Base-by-base conservation (phyloP, 495 filamentous ascomycete genomes). In the Aspergillus hancockii region DNA sequence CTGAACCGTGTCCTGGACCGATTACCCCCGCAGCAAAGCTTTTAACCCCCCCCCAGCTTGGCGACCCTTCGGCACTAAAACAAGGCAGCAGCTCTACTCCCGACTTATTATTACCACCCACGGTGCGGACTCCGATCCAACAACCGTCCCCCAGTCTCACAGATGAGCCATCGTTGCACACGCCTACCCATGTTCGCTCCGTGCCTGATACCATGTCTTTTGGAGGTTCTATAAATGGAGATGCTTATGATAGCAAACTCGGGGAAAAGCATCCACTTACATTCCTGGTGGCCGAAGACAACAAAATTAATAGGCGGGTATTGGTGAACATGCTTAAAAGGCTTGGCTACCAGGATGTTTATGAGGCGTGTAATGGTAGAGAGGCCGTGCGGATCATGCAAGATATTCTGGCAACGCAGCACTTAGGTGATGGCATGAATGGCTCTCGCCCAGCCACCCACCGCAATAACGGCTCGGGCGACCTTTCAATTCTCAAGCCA, bases 241-340 rank as follows among this genome's bases (percentile, higher is more conserved):
- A 74, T 52, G 58, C 59, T 2, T 71, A 74, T 54, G 75, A 78
- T 52, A 73, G 70, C 46, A 73, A 70, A 9, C 80, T 90, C 13
- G 85, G 83, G 8, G 71, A 75, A 47, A 83, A 82, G 58, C 75
- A 83, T 61, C 88, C 88, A 2, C 74, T 92, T 13, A 88, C 82
- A 16, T 88, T 89, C 61, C 81, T 92, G 6, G 85, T 93, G 8
- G 90, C 86, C 16, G 90, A 93, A 74, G 90, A 93, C 73, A 93
- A 92, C 73, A 81, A 79, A 38, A 89, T 91, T 66, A 92, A 92
- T 67, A 86, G 90, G n/a, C 84, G 82, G 38, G 82, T 93, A 3
- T 77, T 90, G 19, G 81, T 88, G 30, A 85, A 75, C 63, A 90
- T 90, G 83, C 78, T 93, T 3, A 72, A 76, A 21, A 89, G 88